A percentile compares a stretch with the other conserved stretches of the same genome.
These are phyloP conservation scores for Vachellia pachyceras DNA, from an alignment of 306 rosid genomes.

Conservation along the genomic window DNA sequence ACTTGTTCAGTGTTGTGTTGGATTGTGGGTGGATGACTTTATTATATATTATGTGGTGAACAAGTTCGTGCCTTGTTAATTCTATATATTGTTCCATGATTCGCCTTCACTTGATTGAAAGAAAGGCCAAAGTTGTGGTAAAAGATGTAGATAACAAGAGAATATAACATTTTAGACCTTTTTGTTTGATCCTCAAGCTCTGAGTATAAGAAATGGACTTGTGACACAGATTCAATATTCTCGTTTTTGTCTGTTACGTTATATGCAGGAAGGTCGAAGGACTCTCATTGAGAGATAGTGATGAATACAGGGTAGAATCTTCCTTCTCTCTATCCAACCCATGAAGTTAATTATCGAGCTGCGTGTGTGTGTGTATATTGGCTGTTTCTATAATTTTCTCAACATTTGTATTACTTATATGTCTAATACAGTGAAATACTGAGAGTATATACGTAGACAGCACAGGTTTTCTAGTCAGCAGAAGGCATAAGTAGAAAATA, in stretches of 20 bases:
- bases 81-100: conserved; percentile 26
- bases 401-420: background rate
- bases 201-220: too few relatives aligned
- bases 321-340: too few relatives aligned
- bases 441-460: background rate
- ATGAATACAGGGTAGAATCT: background rate
- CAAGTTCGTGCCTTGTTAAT: conserved; percentile 34
- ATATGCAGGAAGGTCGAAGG: too few relatives aligned
- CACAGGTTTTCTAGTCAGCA: background rate
- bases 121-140: background rate
- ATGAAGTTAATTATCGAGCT: too few relatives aligned
- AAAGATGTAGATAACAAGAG: too few relatives aligned
- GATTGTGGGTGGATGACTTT: background rate
- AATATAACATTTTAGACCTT: background rate
- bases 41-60: background rate
- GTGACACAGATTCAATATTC: conserved; percentile 17
- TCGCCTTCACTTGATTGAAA: background rate
- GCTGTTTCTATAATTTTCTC: background rate
- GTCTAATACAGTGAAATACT: background rate
- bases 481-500: too few relatives aligned
- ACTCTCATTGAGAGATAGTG: too few relatives aligned
- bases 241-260: conserved; percentile 17
- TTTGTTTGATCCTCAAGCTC: too few relatives aligned
- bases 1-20: background rate
- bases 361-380: too few relatives aligned